Evolutionary conservation across 306 rosid species (phyloP).

Genomic region (Sindora glabra): DNA sequence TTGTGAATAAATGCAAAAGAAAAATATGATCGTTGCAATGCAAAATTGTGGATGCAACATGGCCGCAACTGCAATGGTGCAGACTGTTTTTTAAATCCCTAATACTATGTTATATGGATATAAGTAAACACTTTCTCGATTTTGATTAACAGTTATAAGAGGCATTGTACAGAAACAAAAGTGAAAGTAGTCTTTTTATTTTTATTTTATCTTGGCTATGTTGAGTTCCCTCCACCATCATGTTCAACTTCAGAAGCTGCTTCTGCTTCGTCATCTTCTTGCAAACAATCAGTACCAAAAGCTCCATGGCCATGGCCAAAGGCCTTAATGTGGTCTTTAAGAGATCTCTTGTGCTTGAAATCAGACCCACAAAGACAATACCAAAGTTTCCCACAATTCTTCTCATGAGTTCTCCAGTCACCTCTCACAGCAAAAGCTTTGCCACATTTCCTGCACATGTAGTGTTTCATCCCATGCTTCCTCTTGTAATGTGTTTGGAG

Average conservation of each 20-base stretch:
- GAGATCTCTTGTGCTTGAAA: constrained; percentile 63
- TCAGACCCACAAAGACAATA: constrained; percentile 64
- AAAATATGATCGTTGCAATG: no score
- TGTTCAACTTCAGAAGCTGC: constrained; percentile 33
- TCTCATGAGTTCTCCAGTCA: constrained; percentile 72
- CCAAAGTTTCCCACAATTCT: constrained; percentile 63
- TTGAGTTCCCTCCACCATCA: constrained; percentile 13
- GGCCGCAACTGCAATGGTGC: no score
- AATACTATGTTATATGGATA: no score
- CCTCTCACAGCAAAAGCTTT: constrained; percentile 63
- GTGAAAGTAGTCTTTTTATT: not conserved
- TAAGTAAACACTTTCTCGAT: no score
- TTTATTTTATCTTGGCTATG: not conserved
- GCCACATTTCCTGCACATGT: constrained; percentile 43
- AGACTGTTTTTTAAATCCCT: no score
- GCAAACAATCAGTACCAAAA: constrained; percentile 14
- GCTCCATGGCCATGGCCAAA: constrained; percentile 45
- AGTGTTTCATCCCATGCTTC: constrained; percentile 59
- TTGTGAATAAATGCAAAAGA: no score
- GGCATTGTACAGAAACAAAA: no score
- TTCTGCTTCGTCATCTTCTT: constrained; percentile 32
- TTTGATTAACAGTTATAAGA: no score
- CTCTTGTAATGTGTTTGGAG: constrained; percentile 68
- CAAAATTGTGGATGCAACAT: no score
- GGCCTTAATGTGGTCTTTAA: constrained; percentile 56